Base-by-base conservation (phyloP, 257 asterid species). In the Solanum habrochaites region DNA sequence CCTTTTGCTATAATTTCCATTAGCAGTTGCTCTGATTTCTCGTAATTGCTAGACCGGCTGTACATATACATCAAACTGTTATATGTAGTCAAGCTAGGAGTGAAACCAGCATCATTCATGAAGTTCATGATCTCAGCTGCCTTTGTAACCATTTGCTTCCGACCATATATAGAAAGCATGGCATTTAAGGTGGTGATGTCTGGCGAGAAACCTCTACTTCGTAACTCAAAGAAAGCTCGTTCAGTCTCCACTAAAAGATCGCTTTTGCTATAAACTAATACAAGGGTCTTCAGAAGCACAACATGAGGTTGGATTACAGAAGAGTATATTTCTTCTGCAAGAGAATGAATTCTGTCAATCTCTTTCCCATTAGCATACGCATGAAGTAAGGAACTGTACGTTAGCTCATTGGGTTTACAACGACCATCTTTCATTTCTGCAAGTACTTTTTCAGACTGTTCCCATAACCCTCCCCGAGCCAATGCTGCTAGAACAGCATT, bases 281-380 rank as follows among this genome's bases (percentile, higher is more conserved):
- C 98, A 25, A 97, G 98, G 83, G 98, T 92, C 89, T 97, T 95
- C 83, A 95, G 91, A 86, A 97, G 91, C 81, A 92, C 90, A 4
- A 91, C 86, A 72, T 91, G 94, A 3, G 94, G 92, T 83, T 94
- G 91, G 69, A 97, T 89, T 31, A 39, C 73, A 20, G 97, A 94
- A 1, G 94, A 90, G 88, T 91, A 92, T 88, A 97, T 94, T 21
- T 94, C 94, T 37, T 91, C 85, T 16, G 98, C 97, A 74, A 97
- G 94, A 89, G 83, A 74, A 16, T 91, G 91, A 56, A 97, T 89
- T 90, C 90, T 92, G 80, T 94, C 95, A 2, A 95, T 90, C 86
- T 93, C 94, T 91, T 93, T 95, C n/a, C 97, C 98, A 11, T 95
- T 97, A 37, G 95, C 96, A 86, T 94, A 97, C 15, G 99, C 97